Conservation (phyloP, 169 alveolate species). For the Eimeria tenella region DNA sequence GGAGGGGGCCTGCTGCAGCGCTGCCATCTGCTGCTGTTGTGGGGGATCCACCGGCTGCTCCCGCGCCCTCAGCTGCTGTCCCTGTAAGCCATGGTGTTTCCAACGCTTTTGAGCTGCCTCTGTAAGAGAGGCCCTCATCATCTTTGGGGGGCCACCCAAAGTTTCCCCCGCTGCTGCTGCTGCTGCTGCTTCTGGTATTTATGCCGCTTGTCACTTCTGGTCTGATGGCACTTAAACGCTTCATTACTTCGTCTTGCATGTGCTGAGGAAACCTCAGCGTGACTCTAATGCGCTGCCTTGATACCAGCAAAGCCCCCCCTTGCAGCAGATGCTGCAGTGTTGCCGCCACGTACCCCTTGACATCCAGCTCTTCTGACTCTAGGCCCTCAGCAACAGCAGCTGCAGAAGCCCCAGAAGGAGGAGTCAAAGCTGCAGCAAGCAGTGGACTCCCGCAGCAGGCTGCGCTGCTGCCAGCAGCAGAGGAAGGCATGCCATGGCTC, state of each 20-base stretch:
- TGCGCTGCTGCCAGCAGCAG: background rate
- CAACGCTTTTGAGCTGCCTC: too few species aligned
- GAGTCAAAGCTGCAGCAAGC: background rate
- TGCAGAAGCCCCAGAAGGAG: background rate
- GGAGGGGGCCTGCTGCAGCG: background rate
- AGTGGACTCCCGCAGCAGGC: background rate
- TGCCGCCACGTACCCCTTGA: constrained; percentile 19
- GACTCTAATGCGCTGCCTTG: constrained; percentile 53
- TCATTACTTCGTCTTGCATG: constrained; percentile 11
- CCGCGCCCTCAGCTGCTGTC: background rate
- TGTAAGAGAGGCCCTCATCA: too few species aligned
- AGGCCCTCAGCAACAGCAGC: background rate
- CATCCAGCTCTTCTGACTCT: background rate
- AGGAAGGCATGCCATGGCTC: background rate
- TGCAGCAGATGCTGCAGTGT: constrained; percentile 56
- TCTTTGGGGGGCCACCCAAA: too few species aligned
- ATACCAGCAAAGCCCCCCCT: constrained; percentile 24
- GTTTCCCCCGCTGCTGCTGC: background rate
- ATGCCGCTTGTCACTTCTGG: background rate
- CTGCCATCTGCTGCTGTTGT: too few species aligned
- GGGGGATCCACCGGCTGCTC: background rate
- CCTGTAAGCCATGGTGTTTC: background rate
- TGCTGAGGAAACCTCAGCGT: constrained; percentile 4
- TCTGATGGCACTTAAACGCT: background rate
- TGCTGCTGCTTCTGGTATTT: constrained; percentile 2